A percentile compares a stretch with the other conserved stretches of the same genome.
These are phyloP conservation scores for Tetrahymena malaccensis DNA, from an alignment of 73 alveolate genomes.

Conservation along the genomic window DNA sequence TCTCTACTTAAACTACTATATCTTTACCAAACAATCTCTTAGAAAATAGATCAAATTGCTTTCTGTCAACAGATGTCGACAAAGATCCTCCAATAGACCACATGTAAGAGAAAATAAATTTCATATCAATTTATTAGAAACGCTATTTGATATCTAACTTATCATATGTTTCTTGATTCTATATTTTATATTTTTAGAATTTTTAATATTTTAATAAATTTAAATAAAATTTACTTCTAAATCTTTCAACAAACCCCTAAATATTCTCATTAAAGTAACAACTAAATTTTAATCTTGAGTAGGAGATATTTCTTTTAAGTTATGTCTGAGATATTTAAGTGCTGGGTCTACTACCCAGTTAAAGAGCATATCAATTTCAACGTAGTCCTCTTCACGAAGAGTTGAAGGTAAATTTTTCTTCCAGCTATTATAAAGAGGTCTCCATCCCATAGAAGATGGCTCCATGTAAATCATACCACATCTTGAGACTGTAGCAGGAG, in stretches of 20 bases:
- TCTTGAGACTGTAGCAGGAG: constrained; percentile 99
- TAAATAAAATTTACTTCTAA: constrained; percentile 44
- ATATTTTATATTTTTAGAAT: background rate
- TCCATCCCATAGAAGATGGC: constrained; percentile 86
- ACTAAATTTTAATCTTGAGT: constrained; percentile 63
- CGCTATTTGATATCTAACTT: constrained; percentile 33
- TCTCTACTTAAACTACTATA: constrained; percentile 61
- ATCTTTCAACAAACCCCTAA: constrained; percentile 59
- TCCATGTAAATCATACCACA: constrained; percentile 98
- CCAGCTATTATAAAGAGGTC: constrained; percentile 86
- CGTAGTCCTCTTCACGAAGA: constrained; percentile 62
- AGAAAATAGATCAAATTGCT: constrained; percentile 74
- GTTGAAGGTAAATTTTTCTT: constrained; percentile 72
- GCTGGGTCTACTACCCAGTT: constrained; percentile 77
- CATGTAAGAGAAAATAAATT: constrained; percentile 75
- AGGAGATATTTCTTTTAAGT: constrained; percentile 68
- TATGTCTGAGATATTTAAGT: constrained; percentile 42
- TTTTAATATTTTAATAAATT: background rate
- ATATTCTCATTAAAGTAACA: constrained; percentile 43
- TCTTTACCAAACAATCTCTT: constrained; percentile 85
- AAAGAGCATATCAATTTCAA: constrained; percentile 67
- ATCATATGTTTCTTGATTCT: constrained; percentile 51
- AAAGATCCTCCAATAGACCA: constrained; percentile 98
- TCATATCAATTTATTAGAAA: constrained; percentile 11
- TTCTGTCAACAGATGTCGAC: constrained; percentile 81